Evolutionary conservation across 352 stramenopile species (phyloP).

Genomic region (Phytopythium montanum): DNA sequence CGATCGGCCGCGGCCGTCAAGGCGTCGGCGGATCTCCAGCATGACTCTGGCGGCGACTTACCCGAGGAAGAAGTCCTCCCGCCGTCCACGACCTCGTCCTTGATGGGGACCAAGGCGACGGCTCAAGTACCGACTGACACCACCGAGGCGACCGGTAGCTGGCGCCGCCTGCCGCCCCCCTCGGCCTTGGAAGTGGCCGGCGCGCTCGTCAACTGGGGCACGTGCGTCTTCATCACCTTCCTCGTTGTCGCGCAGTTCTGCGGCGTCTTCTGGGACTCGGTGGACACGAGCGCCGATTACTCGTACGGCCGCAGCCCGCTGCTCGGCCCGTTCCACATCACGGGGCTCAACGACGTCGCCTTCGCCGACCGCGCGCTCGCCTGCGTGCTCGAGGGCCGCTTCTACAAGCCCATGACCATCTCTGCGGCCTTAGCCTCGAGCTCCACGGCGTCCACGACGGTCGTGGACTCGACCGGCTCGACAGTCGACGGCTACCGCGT

Average conservation of each 20-base stretch:
- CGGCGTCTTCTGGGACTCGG: conserved; percentile 25
- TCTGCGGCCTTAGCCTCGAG: conserved; percentile 19
- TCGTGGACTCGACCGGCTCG: conserved; percentile 1
- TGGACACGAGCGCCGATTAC: conserved; percentile 2
- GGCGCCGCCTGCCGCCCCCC: not conserved
- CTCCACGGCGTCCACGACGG: not conserved
- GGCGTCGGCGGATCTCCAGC: not conserved
- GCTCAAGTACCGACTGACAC: not conserved
- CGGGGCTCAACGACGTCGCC: conserved; percentile 37
- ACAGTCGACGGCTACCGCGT: conserved; percentile 23
- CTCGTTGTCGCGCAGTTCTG: conserved; percentile 26
- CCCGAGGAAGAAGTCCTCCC: conserved; percentile 4
- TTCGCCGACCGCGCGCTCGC: conserved; percentile 41
- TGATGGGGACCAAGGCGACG: not conserved
- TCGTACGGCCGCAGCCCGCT: conserved; percentile 17
- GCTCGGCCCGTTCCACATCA: conserved; percentile 15
- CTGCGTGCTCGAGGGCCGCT: conserved; percentile 31
- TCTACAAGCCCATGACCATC: conserved; percentile 33
- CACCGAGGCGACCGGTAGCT: not conserved
- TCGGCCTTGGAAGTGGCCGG: not conserved
- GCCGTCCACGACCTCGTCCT: not conserved
- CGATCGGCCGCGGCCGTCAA: not conserved
- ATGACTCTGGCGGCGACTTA: not conserved
- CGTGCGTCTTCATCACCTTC: conserved; percentile 22
- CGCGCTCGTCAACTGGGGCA: conserved; percentile 24